phyloP scores from a whole-genome alignment of 306 rosid species.

The Trichosanthes cucumerina region DNA sequence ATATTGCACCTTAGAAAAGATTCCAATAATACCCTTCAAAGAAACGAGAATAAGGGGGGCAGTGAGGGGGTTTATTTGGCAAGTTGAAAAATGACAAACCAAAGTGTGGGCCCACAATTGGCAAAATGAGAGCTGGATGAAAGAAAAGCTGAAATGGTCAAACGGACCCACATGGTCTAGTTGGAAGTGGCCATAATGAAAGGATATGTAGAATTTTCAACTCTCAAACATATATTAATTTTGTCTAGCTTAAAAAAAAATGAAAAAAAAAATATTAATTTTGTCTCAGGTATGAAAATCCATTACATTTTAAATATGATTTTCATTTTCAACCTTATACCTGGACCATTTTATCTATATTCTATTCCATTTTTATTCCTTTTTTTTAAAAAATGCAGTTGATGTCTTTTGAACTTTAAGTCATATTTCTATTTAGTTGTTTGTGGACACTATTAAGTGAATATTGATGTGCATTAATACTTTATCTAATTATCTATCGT shows the following conservation, averaged over 20 bases:
- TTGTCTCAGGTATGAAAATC: neutral
- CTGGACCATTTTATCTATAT: too few relatives aligned
- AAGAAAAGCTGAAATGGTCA: neutral
- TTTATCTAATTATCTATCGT: too few relatives aligned
- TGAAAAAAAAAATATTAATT: too few relatives aligned
- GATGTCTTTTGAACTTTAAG: too few relatives aligned
- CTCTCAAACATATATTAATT: neutral
- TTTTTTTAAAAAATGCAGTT: too few relatives aligned
- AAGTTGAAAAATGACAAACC: neutral
- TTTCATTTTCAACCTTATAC: neutral
- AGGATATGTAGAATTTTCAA: neutral
- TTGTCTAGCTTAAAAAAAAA: neutral
- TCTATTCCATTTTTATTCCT: too few relatives aligned
- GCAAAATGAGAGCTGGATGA: neutral
- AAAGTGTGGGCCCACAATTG: neutral
- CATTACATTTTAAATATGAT: neutral
- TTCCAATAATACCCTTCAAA: neutral
- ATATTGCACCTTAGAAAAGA: neutral
- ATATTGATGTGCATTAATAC: too few relatives aligned
- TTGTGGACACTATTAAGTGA: too few relatives aligned
- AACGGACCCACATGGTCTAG: neutral
- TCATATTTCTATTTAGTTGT: too few relatives aligned
- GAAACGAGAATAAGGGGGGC: neutral
- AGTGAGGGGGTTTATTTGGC: neutral
- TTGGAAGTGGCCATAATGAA: neutral